Base-by-base conservation (phyloP, 768 basidiomycete species). In the Boletus edulis region DNA sequence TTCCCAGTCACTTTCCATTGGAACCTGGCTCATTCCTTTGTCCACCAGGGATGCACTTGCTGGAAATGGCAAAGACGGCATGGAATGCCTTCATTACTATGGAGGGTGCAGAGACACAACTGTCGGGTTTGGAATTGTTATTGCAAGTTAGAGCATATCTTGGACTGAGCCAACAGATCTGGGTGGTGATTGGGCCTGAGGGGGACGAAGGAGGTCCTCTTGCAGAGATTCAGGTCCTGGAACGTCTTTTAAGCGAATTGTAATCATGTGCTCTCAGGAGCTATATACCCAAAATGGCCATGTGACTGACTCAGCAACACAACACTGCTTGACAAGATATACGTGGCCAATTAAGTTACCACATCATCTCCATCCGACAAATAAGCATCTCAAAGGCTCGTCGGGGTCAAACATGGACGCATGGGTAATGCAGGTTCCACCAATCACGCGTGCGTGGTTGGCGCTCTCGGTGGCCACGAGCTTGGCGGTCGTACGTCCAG, bases 391-490 rank as follows among this genome's bases (percentile, higher is more conserved):
- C n/a, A 4, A 31, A 20, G 41, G 49, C 27, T 53, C 45, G 51
- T 55, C 38, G 56, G 24, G 50, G 37, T 1, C 17, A 43, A 66
- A 47, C 47, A 91, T 91, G 90, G 93, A 96, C 68, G 90, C 87
- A 32, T 95, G 94, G 94, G 81, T 97, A 34, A 81, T 80, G 29
- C 91, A 94, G 64, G 90, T 98, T 56, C 94, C 94, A 34, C 94
- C 94, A 5, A 84, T 98, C 41, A 97, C 94, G 3, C 79, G 94
- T 45, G 79, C 80, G 49, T 98, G 94, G 94, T 79, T 96, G 18
- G 82, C 77, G 3, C 77, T 94, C 4, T 84, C 89, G 11, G 83
- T 96, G 13, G 76, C 85, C 14, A 88, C 85, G 7, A 95, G 91
- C 65, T 64, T 96, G 48, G 89, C 93, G 17, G 91, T 96, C 59